Evolutionary conservation across 1,139 yeast species (phyloP), one percentile per base, ranked within the genome.

Genomic region (Williopsis jadinii): DNA sequence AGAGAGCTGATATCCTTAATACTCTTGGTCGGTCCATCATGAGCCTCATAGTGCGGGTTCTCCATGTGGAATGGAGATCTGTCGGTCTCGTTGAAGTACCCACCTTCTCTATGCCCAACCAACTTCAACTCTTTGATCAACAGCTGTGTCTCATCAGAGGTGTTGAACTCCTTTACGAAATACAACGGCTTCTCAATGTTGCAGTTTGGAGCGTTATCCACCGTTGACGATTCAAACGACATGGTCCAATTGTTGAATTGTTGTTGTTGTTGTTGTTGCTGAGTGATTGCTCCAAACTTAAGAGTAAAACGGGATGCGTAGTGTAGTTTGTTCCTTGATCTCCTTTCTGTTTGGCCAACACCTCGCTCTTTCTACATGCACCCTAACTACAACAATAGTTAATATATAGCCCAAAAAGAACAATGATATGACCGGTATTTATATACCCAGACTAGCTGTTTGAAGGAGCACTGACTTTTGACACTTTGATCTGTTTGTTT

Each of bases 381-480:
- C 4, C 24, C 4, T 19, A 19, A 19, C 24, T 19, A 19, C 24
- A 19, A 19, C 24, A 19, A 19, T 6, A 19, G 24, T 5, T 6
- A 19, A 19, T 19, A 19, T 5, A 19, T 19, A 19, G 6, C 24
- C 24, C 24, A 19, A 19, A 19, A 19, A 19, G 4, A 19, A 19
- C 24, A 19, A 19, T 19, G 6, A 19, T 19, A 19, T 19, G 6
- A 19, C 24, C 24, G 6, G 6, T 19, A 19, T 19, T n/a, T 11
- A 28, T 28, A 28, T 11, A 32, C 13, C 12, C 30, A 28, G 6
- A n/a, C 44, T 42, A 55, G 26, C 56, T 49, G 41, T 57, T 58
- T 2, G 81, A 74, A 11, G 84, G 84, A 14, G 75, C 69, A 49
- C 75, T 75, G 19, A 71, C 61, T 55, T 71, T 77, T 47, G 65